Evolutionary conservation across 305 asterid genomes (phyloP), one percentile per base, ranked within the genome.

Genomic region (Ruellia speciosa): DNA sequence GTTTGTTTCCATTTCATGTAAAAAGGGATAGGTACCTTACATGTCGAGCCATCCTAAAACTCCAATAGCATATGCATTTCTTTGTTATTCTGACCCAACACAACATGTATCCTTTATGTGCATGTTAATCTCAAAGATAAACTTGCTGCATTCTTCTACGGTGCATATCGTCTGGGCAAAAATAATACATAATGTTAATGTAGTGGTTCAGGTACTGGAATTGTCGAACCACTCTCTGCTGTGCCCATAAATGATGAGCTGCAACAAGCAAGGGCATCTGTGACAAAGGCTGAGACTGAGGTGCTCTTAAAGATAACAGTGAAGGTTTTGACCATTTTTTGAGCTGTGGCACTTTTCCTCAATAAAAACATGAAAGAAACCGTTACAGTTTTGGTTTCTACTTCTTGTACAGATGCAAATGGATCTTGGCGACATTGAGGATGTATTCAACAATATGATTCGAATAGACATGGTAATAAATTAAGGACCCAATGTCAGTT

Each of bases 181-280:
- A 58, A 70, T 75, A 67, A 83, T 73, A 58, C 75, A 74, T 71
- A 47, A 74, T 71, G 14, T 18, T 73, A 56, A 70, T 76, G 62
- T 81, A 88, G 98, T 79, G 90, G 82, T 81, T 76, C 96, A 83
- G 96, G 86, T 75, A 71, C 75, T 37, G 96, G 88, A 72, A 86
- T 82, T 54, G 62, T 88, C 1, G 99, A 92, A 77, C 99, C 99
- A 62, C 83, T 92, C 59, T 66, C 85, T 68, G 96, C 95, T 58
- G 94, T 92, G 66, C 85, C 95, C 50, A 62, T 92, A 52, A 92
- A 92, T 72, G 95, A 88, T 76, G 94, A 85, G 75, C 79, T 92
- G 81, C 94, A 84, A 71, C 90, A 70, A 72, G 95, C 99, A 56
- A 81, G 81, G 75, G 77, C 76, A 55, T 78, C 95, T 51, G 95